These are phyloP conservation scores for Coniferiporia weirii DNA, from an alignment of 1,284 basidiomycete species.

Conservation along the genomic window DNA sequence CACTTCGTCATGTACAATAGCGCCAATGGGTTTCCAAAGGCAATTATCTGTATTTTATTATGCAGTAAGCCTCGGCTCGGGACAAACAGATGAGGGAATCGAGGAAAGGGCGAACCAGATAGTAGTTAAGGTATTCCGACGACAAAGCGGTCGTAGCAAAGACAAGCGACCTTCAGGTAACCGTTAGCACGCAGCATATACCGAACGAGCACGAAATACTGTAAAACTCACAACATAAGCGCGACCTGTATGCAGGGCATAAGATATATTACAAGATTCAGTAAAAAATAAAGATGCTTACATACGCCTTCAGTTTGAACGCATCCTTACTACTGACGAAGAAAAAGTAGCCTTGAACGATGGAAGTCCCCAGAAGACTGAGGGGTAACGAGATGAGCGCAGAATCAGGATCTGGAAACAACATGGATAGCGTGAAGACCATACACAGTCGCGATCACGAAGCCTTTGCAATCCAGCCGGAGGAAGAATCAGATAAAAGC, in stretches of 20 bases:
- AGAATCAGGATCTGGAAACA: background rate
- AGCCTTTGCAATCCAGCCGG: background rate
- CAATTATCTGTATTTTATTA: constrained; percentile 2
- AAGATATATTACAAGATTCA: background rate
- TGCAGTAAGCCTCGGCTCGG: background rate
- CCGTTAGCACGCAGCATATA: background rate
- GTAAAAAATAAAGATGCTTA: background rate
- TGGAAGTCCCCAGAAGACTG: constrained; percentile 12
- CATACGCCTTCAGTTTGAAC: constrained; percentile 5
- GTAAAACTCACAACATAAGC: constrained; percentile 5
- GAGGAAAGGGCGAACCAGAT: background rate
- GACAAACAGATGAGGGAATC: background rate
- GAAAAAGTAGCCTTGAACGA: constrained; percentile 14
- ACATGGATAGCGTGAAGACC: background rate
- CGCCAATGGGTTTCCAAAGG: constrained; percentile 8
- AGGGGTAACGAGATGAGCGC: too few relatives aligned
- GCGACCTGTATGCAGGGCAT: background rate
- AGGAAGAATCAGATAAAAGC: background rate
- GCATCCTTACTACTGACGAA: constrained; percentile 5
- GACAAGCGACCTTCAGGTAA: background rate
- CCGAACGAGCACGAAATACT: background rate
- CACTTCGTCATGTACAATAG: constrained; percentile 8
- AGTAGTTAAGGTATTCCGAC: constrained; percentile 4
- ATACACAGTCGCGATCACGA: constrained; percentile 9
- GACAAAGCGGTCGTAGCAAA: constrained; percentile 5